Percentiles rank a stretch among this genome's conserved stretches.
Evolutionary conservation across 2,329 filamentous ascomycete species (phyloP).

Genomic region (Colletotrichum graminicola): DNA sequence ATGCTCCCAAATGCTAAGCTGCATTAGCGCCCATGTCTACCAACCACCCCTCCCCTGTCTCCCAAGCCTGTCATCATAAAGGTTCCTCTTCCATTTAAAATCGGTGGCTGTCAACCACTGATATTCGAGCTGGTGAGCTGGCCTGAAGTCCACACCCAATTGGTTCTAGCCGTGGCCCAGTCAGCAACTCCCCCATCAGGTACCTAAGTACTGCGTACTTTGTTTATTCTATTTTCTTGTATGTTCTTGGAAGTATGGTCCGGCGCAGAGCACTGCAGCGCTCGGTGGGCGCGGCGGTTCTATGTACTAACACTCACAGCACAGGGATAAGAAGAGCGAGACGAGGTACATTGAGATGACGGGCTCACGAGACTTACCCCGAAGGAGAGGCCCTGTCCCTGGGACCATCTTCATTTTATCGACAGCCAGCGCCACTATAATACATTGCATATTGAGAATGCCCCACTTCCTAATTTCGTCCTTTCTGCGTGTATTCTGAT

Average conservation of each 20-base stretch:
- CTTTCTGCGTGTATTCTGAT: slow-evolving; percentile 12
- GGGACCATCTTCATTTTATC: slow-evolving; percentile 22
- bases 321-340: neutral
- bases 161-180: neutral
- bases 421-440: slow-evolving; percentile 17
- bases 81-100: slow-evolving; percentile 4
- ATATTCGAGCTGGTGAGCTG: slow-evolving; percentile 22
- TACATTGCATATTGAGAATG: slow-evolving; percentile 23
- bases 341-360: neutral
- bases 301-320: too few species aligned
- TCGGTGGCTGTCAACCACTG: slow-evolving; percentile 19
- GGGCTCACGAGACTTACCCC: neutral
- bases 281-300: too few species aligned
- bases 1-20: slow-evolving; percentile 2
- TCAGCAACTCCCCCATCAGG: slow-evolving; percentile 1
- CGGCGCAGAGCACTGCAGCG: neutral
- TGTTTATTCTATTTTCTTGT: neutral
- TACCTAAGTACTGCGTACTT: neutral
- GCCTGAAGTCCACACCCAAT: slow-evolving; percentile 9
- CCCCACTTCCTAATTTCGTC: slow-evolving; percentile 29
- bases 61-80: slow-evolving; percentile 29
- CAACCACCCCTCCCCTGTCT: slow-evolving; percentile 31
- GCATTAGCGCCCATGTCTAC: slow-evolving; percentile 13
- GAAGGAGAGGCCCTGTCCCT: neutral
- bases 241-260: slow-evolving; percentile 2